Percentiles rank a stretch among this genome's conserved stretches.
phyloP scores from a whole-genome alignment of 2,329 filamentous ascomycete genomes.

The Penicillium sp. region DNA sequence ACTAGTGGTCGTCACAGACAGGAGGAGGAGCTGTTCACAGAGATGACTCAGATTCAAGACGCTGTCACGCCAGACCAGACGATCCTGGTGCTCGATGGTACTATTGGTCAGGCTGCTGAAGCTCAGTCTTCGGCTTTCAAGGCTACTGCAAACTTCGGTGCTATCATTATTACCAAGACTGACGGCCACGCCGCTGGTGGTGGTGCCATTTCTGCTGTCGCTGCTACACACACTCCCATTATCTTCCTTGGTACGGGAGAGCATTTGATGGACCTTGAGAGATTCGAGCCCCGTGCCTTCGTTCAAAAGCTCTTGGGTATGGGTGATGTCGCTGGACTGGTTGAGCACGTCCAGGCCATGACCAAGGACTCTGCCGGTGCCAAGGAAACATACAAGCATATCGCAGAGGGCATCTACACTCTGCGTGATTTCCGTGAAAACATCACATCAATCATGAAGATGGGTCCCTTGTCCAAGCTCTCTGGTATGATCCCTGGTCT shows the following conservation, averaged over 20 bases:
- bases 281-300: conserved; percentile 90
- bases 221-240: conserved; percentile 93
- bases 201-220: conserved; percentile 96
- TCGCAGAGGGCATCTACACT: conserved; percentile 94
- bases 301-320: conserved; percentile 92
- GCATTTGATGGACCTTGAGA: conserved; percentile 92
- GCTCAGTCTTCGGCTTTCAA: conserved; percentile 96
- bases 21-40: conserved; percentile 90
- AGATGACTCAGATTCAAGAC: conserved; percentile 95
- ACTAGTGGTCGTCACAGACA: conserved; percentile 94
- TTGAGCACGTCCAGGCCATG: conserved; percentile 94
- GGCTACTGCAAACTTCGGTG: conserved; percentile 92
- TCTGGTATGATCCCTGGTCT: conserved; percentile 98
- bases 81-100: conserved; percentile 96
- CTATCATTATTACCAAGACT: conserved; percentile 98
- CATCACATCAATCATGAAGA: conserved; percentile 98
- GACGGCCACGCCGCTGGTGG: conserved; percentile 94
- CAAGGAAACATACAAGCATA: conserved; percentile 99
- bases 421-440: conserved; percentile 93
- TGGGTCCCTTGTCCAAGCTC: conserved; percentile 96
- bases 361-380: conserved; percentile 77
- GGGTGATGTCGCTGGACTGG: conserved; percentile 92
- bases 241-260: conserved; percentile 98
- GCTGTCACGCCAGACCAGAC: conserved; percentile 93
- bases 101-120: conserved; percentile 94